A percentile compares a stretch with the other conserved stretches of the same genome.
phyloP scores from a whole-genome alignment of 2,329 filamentous ascomycete genomes.

The Colletotrichum sp. region DNA sequence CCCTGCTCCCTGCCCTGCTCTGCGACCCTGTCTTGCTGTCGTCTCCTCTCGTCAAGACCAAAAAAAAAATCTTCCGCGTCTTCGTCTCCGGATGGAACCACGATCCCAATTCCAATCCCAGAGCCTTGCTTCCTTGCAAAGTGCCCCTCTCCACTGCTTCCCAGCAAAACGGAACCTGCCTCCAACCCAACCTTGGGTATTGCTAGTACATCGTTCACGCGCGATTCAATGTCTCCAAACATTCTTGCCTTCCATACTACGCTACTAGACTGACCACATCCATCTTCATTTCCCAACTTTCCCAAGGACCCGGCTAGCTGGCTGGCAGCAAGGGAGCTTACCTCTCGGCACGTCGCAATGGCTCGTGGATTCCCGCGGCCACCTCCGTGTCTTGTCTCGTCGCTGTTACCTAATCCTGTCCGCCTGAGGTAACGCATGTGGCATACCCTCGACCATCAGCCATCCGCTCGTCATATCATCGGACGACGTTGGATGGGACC shows the following conservation, averaged over 20 bases:
- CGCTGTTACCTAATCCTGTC: not conserved
- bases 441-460: not conserved
- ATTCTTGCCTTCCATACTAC: not conserved
- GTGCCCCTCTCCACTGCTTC: slow-evolving; percentile 1
- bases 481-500: not conserved
- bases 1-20: not conserved
- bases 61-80: not conserved
- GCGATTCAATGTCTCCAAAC: not conserved
- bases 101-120: not conserved
- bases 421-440: not conserved
- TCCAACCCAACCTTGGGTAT: not conserved
- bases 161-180: not conserved
- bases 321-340: not conserved
- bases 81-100: not conserved
- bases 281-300: not conserved
- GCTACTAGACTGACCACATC: not conserved
- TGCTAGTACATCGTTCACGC: not conserved
- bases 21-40: not conserved
- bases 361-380: not conserved
- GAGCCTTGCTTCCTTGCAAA: not conserved
- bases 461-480: not conserved
- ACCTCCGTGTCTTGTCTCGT: not conserved
- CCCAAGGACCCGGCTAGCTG: not conserved
- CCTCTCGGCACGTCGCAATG: not conserved
- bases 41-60: not conserved